A percentile compares a stretch with the other conserved stretches of the same genome.
Evolutionary conservation across 2,329 filamentous ascomycete species (phyloP).

Genomic region (Colletotrichum sp.): DNA sequence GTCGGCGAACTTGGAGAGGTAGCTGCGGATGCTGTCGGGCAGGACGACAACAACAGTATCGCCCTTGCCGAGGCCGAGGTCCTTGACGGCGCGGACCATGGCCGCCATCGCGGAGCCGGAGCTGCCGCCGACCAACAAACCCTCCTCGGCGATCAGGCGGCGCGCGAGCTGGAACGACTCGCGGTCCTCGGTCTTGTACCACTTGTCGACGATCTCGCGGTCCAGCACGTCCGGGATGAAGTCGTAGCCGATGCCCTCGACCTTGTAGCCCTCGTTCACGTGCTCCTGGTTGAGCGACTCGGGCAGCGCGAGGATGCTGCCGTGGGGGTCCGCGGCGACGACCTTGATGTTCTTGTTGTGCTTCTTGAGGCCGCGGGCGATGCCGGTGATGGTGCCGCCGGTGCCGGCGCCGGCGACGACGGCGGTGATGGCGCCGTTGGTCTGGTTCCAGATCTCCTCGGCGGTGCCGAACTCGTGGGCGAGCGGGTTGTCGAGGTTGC

Average conservation of each 20-base stretch:
- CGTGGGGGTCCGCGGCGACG: slow-evolving; percentile 89
- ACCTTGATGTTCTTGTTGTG: slow-evolving; percentile 87
- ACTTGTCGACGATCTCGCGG: slow-evolving; percentile 80
- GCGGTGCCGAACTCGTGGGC: slow-evolving; percentile 95
- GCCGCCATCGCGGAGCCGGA: slow-evolving; percentile 92
- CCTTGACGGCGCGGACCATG: slow-evolving; percentile 76
- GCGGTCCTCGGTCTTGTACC: slow-evolving; percentile 97
- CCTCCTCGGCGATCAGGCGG: slow-evolving; percentile 90
- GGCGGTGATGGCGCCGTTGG: slow-evolving; percentile 79
- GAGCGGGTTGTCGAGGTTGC: slow-evolving; percentile 87
- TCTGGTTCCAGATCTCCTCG: slow-evolving; percentile 95
- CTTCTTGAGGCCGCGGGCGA: slow-evolving; percentile 85
- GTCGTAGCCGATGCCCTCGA: slow-evolving; percentile 98
- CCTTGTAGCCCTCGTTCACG: slow-evolving; percentile 89
- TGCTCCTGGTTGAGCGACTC: slow-evolving; percentile 79
- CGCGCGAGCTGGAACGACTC: slow-evolving; percentile 93
- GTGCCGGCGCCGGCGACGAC: slow-evolving; percentile 93
- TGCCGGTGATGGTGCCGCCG: slow-evolving; percentile 91
- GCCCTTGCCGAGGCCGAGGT: slow-evolving; percentile 77
- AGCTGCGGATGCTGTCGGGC: slow-evolving; percentile 96
- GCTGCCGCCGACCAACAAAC: slow-evolving; percentile 89
- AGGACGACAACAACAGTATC: slow-evolving; percentile 91
- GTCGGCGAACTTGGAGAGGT: slow-evolving; percentile 97
- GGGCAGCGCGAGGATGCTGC: slow-evolving; percentile 88
- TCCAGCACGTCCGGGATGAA: slow-evolving; percentile 95